Percentiles rank a stretch among this genome's conserved stretches.
Evolutionary conservation across 345 rosid species (phyloP).

Genomic region (Citrus unshiu): DNA sequence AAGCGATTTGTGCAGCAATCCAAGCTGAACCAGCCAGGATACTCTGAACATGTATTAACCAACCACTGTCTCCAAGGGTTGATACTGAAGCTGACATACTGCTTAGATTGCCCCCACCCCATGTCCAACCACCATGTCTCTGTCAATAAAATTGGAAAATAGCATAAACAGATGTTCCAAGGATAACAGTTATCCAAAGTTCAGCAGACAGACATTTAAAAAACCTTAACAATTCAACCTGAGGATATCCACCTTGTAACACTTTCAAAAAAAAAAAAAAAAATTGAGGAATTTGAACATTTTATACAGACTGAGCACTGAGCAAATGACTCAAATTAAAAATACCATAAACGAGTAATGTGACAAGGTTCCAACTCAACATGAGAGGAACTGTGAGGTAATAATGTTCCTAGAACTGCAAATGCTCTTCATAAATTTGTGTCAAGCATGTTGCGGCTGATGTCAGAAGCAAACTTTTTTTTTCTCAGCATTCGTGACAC

Average conservation of each 20-base stretch:
- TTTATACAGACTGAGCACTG: neutral
- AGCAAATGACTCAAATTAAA: neutral
- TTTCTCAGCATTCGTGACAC: neutral
- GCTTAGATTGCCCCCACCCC: conserved; percentile 99
- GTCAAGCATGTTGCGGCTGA: neutral
- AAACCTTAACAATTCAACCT: neutral
- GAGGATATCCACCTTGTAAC: neutral
- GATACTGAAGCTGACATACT: conserved; percentile 99
- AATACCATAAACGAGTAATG: neutral
- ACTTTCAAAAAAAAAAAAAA: neutral
- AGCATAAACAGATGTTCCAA: conserved; percentile 13
- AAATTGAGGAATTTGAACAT: neutral
- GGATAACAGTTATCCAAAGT: neutral
- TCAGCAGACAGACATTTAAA: neutral
- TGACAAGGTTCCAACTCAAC: neutral
- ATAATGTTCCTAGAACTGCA: neutral
- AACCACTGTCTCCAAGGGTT: conserved; percentile 94
- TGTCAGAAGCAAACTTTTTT: neutral
- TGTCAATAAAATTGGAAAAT: conserved; percentile 34
- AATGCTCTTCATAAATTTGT: neutral
- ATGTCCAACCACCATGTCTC: conserved; percentile 98
- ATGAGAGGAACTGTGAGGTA: neutral
- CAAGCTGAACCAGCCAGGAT: conserved; percentile 98
- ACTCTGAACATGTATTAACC: conserved; percentile 95
- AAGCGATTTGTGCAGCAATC: conserved; percentile 91